phyloP scores from a whole-genome alignment of 116 monocot species.

The Iris pallida region DNA sequence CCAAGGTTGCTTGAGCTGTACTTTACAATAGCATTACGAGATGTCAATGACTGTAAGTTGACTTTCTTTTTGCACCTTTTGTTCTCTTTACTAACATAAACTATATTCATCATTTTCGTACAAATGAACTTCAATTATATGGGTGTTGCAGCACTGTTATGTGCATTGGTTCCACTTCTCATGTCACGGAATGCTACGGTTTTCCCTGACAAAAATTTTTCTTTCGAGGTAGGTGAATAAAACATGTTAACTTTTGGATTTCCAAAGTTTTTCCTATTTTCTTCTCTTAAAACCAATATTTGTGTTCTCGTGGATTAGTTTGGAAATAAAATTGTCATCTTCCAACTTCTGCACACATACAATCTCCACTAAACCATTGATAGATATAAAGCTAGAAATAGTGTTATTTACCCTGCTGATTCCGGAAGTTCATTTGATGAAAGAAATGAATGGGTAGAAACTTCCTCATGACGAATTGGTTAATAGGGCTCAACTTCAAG shows the following conservation, averaged over 20 bases:
- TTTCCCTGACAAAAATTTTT: slow-evolving; percentile 81
- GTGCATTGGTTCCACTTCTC: slow-evolving; percentile 82
- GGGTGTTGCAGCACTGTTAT: slow-evolving; percentile 65
- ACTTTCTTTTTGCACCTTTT: slow-evolving; percentile 14
- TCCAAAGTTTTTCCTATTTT: too few relatives aligned
- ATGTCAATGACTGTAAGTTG: slow-evolving; percentile 79
- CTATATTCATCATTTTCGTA: not conserved
- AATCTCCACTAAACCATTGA: too few relatives aligned
- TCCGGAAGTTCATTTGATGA: too few relatives aligned
- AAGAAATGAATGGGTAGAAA: too few relatives aligned
- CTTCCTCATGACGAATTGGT: too few relatives aligned
- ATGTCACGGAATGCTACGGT: slow-evolving; percentile 86
- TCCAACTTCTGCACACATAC: too few relatives aligned
- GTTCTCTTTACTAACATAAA: not conserved
- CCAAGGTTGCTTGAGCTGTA: slow-evolving; percentile 72
- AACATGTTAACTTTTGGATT: not conserved
- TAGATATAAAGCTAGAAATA: too few relatives aligned
- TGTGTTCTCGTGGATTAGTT: too few relatives aligned
- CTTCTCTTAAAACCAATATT: too few relatives aligned
- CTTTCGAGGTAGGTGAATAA: slow-evolving; percentile 62
- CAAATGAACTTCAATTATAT: not conserved
- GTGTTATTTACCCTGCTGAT: too few relatives aligned
- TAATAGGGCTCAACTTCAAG: too few relatives aligned
- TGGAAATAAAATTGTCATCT: too few relatives aligned
- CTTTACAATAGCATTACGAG: slow-evolving; percentile 65